Evolutionary conservation across 257 asterid species (phyloP), one percentile per base, ranked within the genome.

Genomic region (Nicotiana obtusifolia): DNA sequence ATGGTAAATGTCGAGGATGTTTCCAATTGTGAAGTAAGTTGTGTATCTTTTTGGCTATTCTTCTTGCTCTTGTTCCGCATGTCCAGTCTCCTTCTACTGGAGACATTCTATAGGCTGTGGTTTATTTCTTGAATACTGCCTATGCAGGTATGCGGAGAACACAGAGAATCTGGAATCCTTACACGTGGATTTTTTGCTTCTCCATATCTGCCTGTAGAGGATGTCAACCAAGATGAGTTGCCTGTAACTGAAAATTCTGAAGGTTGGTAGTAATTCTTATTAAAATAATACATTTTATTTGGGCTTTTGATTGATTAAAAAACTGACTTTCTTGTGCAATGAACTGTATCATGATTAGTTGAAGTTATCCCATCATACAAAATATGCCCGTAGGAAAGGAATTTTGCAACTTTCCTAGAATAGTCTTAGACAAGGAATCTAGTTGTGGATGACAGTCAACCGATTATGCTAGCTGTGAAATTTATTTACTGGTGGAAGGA

Each of bases 111-210:
- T 54, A 33, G 11, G 76, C 35, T 31, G n/a, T 31, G 65, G 57
- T 52, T 65, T 82, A 16, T 65, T 83, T 33, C 31, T 81, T 56
- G 64, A 76, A 59, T 53, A 79, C 64, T 82, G 53, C 41, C 17
- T 85, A 13, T 82, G 85, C 87, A 96, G 98, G 82, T 91, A 31
- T 96, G 99, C 69, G 94, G 94, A 71, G 99, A 96, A 82, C 97
- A 93, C 86, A 93, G 92, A 86, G 90, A 86, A 82, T 96, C 99
- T 80, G 99, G 98, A 75, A 93, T 96, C 79, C 89, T 94, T n/a
- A 88, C 84, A 87, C 91, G 82, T 56, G 98, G 99, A 11, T 92
- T 82, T 87, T 84, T 90, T 80, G 94, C 99, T 66, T 86, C 95
- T 80, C 87, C 97, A 37, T 62, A 80, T 61, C 80, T 83, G 80